A percentile compares a stretch with the other conserved stretches of the same genome.
Conservation (phyloP, 345 rosid genomes). For the Hibiscus trionum region DNA sequence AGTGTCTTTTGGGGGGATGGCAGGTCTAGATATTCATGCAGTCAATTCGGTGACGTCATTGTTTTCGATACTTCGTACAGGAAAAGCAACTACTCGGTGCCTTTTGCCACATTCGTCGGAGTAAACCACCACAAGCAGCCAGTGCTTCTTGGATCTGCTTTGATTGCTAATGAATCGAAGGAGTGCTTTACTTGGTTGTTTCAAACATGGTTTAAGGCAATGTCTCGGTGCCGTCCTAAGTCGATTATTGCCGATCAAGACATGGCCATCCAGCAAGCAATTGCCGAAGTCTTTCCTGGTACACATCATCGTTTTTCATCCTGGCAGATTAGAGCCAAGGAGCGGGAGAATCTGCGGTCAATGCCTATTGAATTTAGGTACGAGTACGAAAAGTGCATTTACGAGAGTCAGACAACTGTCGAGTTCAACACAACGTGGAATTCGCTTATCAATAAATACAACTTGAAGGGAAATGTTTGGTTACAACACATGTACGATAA, state of each 20-base stretch:
- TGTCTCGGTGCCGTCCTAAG: conserved; percentile 62
- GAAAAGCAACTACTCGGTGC: conserved; percentile 45
- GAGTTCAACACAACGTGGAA: conserved; percentile 67
- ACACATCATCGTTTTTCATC: conserved; percentile 67
- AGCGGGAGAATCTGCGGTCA: conserved; percentile 47
- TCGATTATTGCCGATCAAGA: conserved; percentile 87
- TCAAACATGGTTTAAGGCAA: conserved; percentile 72
- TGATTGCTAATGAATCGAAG: conserved; percentile 64
- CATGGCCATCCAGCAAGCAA: conserved; percentile 56
- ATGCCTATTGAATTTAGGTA: conserved; percentile 48
- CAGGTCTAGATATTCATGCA: conserved; percentile 75
- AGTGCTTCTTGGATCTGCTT: conserved; percentile 80
- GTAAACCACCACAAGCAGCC: conserved; percentile 87
- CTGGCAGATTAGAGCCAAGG: conserved; percentile 70
- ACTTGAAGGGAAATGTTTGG: conserved; percentile 55
- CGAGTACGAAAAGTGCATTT: conserved; percentile 67
- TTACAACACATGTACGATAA: conserved; percentile 60
- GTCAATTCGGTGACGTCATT: conserved; percentile 76
- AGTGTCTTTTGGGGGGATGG: conserved; percentile 90
- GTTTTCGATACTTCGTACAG: conserved; percentile 73
- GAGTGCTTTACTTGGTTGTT: conserved; percentile 72
- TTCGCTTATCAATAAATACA: conserved; percentile 49
- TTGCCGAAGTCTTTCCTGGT: conserved; percentile 60
- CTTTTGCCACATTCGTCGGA: conserved; percentile 77
- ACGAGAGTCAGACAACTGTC: conserved; percentile 51